Conservation (phyloP, 805 yeast genomes). For the Metschnikowia colocasiae region DNA sequence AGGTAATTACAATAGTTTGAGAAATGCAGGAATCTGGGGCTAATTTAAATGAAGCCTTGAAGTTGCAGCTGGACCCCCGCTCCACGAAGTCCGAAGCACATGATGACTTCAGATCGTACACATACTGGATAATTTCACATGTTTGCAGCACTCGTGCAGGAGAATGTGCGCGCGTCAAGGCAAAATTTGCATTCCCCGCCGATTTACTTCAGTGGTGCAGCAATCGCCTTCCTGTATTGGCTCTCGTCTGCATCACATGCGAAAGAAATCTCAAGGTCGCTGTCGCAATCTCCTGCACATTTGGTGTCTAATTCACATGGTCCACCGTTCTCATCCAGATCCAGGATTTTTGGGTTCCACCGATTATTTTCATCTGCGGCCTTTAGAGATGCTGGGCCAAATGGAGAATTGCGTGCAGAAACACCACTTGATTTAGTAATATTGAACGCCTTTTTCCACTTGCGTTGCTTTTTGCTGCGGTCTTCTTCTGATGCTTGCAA, state of each 20-base stretch:
- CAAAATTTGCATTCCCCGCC: conserved; percentile 3
- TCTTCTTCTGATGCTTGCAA: conserved; percentile 18
- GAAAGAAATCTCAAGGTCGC: conserved; percentile 33
- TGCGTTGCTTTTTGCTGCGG: conserved; percentile 16
- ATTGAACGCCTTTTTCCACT: conserved; percentile 25
- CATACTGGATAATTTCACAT: conserved; percentile 2
- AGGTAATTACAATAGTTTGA: not conserved
- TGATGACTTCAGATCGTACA: not conserved
- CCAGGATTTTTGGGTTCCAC: conserved; percentile 2
- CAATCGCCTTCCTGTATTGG: conserved; percentile 15
- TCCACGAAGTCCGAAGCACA: conserved; percentile 3
- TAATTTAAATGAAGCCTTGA: not conserved
- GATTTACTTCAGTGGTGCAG: conserved; percentile 1
- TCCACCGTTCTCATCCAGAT: not conserved
- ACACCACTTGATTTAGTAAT: conserved; percentile 3
- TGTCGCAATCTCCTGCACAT: conserved; percentile 17
- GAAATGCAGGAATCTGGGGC: not conserved
- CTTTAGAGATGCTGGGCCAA: not conserved
- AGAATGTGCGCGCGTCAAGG: not conserved
- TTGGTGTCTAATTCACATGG: conserved; percentile 5
- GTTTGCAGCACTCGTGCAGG: not conserved
- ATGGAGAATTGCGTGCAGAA: not conserved
- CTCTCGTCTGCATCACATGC: conserved; percentile 21
- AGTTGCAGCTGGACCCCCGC: conserved; percentile 1
- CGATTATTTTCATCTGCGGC: not conserved